phyloP scores from a whole-genome alignment of 345 rosid genomes.

The Gossypium sturtianum region DNA sequence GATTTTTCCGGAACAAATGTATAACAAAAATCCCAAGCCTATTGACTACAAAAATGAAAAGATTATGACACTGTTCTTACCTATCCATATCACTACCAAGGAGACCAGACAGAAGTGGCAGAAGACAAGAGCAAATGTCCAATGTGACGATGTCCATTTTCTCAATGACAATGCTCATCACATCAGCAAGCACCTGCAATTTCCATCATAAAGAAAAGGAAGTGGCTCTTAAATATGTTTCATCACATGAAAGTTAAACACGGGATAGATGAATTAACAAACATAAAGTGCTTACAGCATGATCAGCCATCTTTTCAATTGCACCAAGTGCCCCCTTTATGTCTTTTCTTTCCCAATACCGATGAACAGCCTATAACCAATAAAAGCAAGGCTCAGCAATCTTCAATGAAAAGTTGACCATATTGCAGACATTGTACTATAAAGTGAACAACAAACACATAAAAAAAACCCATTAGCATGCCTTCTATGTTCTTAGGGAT shows the following conservation, averaged over 20 bases:
- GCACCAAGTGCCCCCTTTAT: constrained; percentile 66
- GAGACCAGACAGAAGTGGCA: constrained; percentile 72
- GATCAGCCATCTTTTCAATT: constrained; percentile 93
- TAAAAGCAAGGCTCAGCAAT: constrained; percentile 22
- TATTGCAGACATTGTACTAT: neutral
- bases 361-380: constrained; percentile 60
- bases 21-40: neutral
- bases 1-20: neutral
- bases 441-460: neutral
- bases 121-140: constrained; percentile 77
- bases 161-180: constrained; percentile 51
- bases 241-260: neutral
- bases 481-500: constrained; percentile 17
- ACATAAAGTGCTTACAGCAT: constrained; percentile 51
- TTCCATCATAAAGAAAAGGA: constrained; percentile 11
- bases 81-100: constrained; percentile 84
- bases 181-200: constrained; percentile 83
- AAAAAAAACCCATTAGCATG: constrained; percentile 5
- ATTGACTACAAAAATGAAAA: neutral
- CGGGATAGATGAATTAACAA: neutral
- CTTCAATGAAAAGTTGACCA: neutral
- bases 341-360: constrained; percentile 89
- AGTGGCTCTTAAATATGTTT: neutral
- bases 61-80: constrained; percentile 32
- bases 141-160: constrained; percentile 70